phyloP scores from a whole-genome alignment of 169 alveolate genomes.

The Plasmodium relictum region DNA sequence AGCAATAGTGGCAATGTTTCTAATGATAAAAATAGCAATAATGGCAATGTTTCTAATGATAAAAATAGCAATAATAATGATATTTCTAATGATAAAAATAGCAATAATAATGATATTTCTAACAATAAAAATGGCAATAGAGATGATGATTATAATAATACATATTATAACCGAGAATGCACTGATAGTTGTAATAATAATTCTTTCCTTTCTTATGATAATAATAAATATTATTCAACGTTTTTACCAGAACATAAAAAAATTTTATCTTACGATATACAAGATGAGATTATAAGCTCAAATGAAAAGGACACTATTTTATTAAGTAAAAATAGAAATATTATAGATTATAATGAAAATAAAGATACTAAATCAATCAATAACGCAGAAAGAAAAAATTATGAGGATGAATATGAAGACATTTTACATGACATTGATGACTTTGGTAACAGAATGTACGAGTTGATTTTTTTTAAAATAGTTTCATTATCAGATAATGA shows the following conservation, averaged over 20 bases:
- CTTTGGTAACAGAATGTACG: constrained; percentile 19
- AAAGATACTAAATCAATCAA: background rate
- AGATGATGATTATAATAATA: background rate
- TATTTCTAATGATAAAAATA: background rate
- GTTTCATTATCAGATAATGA: constrained; percentile 40
- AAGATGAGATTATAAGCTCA: too few species aligned
- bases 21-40: background rate
- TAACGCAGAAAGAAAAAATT: background rate
- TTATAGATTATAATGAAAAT: background rate
- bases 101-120: background rate
- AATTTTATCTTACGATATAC: too few species aligned
- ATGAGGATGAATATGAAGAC: background rate
- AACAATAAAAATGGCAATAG: background rate
- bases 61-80: background rate
- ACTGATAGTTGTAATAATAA: too few species aligned
- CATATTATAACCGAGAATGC: too few species aligned
- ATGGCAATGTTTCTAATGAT: background rate
- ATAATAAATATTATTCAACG: too few species aligned
- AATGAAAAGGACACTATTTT: background rate
- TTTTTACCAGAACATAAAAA: too few species aligned
- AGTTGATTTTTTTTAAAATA: constrained; percentile 55
- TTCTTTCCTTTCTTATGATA: too few species aligned
- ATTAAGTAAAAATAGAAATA: too few species aligned
- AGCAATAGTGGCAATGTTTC: background rate
- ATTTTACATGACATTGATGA: constrained; percentile 26